Evolutionary conservation across 106 monocot genomes (phyloP), one percentile per base, ranked within the genome.

Genomic region (Alisma plantagoaquatica): DNA sequence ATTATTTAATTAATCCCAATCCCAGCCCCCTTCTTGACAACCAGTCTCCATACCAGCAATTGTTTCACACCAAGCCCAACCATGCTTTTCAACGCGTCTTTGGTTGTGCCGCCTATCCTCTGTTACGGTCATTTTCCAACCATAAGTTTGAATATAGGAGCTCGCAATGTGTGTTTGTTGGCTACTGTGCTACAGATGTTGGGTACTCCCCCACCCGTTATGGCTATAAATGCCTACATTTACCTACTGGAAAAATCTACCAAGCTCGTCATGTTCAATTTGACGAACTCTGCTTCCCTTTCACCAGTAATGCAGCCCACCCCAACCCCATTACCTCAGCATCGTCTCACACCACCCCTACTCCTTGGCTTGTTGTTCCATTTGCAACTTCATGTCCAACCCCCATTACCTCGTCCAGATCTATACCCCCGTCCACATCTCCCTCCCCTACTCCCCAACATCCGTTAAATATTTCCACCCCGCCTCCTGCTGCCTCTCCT

Each of bases 21-120:
- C 63, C 63, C 15, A n/a, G n/a, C n/a, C n/a, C n/a, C 18, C 4
- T 27, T 5, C 41, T 52, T 27, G 10, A 20, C 0, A 26, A 41
- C 10, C 0, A 29, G 14, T 42, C 52, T 12, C 33, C 63, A 27
- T 38, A n/a, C n/a, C n/a, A 53, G 14, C 25, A 1, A 24, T 8
- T 64, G 0, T 53, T 28, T 43, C 14, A 53, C 10, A 6, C 1
- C 2, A 1, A 10, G 8, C 63, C 27, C 1, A 14, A 51, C 29
- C 43, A 51, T 21, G 11, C n/a, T 4, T 2, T 42, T 10, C 26
- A 52, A 0, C 1, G 29, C 2, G 12, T 9, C 4, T 53, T 64
- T 42, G 52, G 53, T n/a, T 43, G 51, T 28, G 24, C 21, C n/a
- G 52, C 43, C 53, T 20, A 14, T 53, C 53, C 7, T 51, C 23